Base-by-base conservation (phyloP, 768 basidiomycete species). In the Pleurotus citrinopileatus region DNA sequence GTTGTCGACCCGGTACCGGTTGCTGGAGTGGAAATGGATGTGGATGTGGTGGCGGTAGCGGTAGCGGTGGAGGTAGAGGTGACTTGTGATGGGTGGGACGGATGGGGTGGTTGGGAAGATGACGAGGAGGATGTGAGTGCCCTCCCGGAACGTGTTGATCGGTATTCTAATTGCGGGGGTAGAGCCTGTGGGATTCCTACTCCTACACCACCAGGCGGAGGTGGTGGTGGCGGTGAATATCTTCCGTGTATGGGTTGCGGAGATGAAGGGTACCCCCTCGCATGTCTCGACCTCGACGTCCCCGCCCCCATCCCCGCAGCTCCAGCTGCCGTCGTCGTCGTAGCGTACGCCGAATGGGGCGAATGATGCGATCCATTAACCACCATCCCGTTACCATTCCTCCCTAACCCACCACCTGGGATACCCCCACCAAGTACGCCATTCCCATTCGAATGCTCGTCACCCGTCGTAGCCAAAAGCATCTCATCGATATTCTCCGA, bases 401-500 rank as follows among this genome's bases (percentile, higher is more conserved):
- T 34, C 32, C 32, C 7, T 34, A 15, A 34, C 7, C 7, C 7
- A 15, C 7, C 7, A 15, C 7, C 7, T 34, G 32, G 15, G 32
- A n/a, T n/a, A n/a, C n/a, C n/a, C n/a, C n/a, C n/a, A n/a, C n/a
- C n/a, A n/a, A n/a, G n/a, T n/a, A n/a, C n/a, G n/a, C n/a, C n/a
- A n/a, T n/a, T n/a, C n/a, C n/a, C n/a, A 34, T 34, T 9, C 2
- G 32, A 34, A 3, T 57, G 12, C 27, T 65, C 62, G 27, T 67
- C 72, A 26, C 60, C 70, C 0, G 67, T 63, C 8, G 70, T 66
- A 1, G 77, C 72, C 48, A 77, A 55, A 26, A 78, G 64, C 73
- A 78, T 73, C 58, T 78, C 77, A 52, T 78, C 77, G 20, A 78
- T 51, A 15, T 51, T 37, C 20, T 37, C 48, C 19, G 48, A 51